A percentile compares a stretch with the other conserved stretches of the same genome.
phyloP scores from a whole-genome alignment of 2,329 filamentous ascomycete genomes.

The Neonectria neomacrospora region DNA sequence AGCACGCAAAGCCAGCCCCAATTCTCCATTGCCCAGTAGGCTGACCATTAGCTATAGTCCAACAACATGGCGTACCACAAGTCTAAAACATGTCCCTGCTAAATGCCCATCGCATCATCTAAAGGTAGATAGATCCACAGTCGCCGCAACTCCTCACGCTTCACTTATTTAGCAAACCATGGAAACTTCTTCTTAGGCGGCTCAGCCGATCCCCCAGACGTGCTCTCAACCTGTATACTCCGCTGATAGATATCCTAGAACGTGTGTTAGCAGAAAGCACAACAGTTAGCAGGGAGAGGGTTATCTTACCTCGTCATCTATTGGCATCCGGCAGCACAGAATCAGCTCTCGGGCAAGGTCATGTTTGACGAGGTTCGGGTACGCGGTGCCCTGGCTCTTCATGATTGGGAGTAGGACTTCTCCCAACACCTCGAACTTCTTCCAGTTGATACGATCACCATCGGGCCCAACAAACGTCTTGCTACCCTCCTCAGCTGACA shows the following conservation, averaged over 20 bases:
- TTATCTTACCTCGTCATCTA: slow-evolving; percentile 84
- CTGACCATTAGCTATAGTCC: slow-evolving; percentile 26
- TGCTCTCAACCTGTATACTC: slow-evolving; percentile 68
- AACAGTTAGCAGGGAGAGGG: no score
- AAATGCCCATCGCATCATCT: slow-evolving; percentile 24
- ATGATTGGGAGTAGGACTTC: slow-evolving; percentile 92
- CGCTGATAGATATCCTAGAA: slow-evolving; percentile 72
- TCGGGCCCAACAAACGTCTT: slow-evolving; percentile 83
- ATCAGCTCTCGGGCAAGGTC: slow-evolving; percentile 80
- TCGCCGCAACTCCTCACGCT: slow-evolving; percentile 43
- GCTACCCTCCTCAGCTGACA: slow-evolving; percentile 92
- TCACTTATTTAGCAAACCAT: slow-evolving; percentile 67
- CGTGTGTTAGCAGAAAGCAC: slow-evolving; percentile 37
- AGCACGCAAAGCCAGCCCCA: slow-evolving; percentile 28
- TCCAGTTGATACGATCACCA: slow-evolving; percentile 90
- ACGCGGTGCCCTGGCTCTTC: slow-evolving; percentile 87
- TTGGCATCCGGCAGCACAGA: slow-evolving; percentile 81
- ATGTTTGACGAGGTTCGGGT: slow-evolving; percentile 75
- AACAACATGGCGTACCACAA: slow-evolving; percentile 26
- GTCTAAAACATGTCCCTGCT: slow-evolving; percentile 38
- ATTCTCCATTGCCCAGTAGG: slow-evolving; percentile 18
- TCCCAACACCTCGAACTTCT: slow-evolving; percentile 95
- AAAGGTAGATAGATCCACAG: slow-evolving; percentile 26
- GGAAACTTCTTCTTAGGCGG: slow-evolving; percentile 72
- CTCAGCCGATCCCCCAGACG: slow-evolving; percentile 57